Conservation (phyloP, 1,284 basidiomycete species). For the Marasmius oreades region DNA sequence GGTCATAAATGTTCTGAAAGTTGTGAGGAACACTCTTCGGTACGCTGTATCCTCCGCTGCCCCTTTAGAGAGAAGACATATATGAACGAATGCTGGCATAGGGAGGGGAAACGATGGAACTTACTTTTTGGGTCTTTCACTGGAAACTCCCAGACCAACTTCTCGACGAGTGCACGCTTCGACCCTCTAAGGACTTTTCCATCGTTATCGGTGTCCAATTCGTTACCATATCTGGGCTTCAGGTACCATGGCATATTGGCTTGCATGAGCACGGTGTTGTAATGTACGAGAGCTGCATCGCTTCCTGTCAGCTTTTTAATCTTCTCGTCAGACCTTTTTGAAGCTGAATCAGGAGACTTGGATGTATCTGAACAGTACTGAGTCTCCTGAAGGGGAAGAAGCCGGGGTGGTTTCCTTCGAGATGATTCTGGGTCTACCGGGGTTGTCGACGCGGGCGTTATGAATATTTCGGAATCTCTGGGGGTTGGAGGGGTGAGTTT, state of each 20-base stretch:
- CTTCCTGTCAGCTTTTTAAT: slow-evolving; percentile 42
- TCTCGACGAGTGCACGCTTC: slow-evolving; percentile 66
- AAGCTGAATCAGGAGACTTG: slow-evolving; percentile 17
- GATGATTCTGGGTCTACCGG: slow-evolving; percentile 2
- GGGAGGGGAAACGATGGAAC: slow-evolving; percentile 19
- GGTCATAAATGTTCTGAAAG: slow-evolving; percentile 75
- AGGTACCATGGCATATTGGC: slow-evolving; percentile 59
- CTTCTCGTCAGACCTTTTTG: slow-evolving; percentile 30
- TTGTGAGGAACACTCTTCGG: slow-evolving; percentile 70
- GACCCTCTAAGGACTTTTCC: slow-evolving; percentile 64
- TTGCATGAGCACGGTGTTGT: slow-evolving; percentile 32
- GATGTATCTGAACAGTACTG: slow-evolving; percentile 1
- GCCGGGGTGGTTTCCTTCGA: slow-evolving; percentile 9
- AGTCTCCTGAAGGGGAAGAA: slow-evolving; percentile 5
- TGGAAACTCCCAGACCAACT: slow-evolving; percentile 55
- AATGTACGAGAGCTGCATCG: slow-evolving; percentile 38
- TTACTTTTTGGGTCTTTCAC: slow-evolving; percentile 37
- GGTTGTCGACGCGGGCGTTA: not conserved
- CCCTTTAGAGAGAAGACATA: slow-evolving; percentile 25
- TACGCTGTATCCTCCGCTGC: slow-evolving; percentile 47
- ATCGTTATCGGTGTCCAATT: slow-evolving; percentile 55
- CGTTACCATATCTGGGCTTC: slow-evolving; percentile 54
- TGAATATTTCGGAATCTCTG: slow-evolving; percentile 5
- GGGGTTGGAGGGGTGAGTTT: slow-evolving; percentile 30
- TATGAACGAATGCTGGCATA: not conserved